Base-by-base conservation (phyloP, 1,284 basidiomycete species). In the Austropuccinia psidii region DNA sequence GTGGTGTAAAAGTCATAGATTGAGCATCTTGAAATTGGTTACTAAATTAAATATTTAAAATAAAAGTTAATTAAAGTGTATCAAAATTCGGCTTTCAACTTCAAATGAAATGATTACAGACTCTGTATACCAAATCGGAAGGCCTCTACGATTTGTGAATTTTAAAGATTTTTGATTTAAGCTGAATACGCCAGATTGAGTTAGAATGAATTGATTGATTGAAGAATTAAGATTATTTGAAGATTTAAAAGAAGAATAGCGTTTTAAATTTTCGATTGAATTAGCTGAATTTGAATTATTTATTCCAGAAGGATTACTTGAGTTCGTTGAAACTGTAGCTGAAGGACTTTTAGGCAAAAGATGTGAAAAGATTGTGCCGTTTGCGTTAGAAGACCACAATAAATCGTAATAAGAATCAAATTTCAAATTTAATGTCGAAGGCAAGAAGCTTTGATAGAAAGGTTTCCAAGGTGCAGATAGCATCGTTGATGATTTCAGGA, bases 371-470 rank as follows among this genome's bases (percentile, higher is more conserved):
- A 96, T 85, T 75, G 85, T 84, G 7, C 95, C 94, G 45, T 86
- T 82, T 67, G 87, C 86, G 21, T 86, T 85, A 54, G 93, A 94
- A 58, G 89, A 85, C 93, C 93, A 96, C 43, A 98, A 83, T 15
- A 90, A 86, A 81, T 97, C 93, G 1, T 90, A 89, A 50, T 90
- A 88, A 6, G 91, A 89, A 82, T 98, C 94, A 80, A 98, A 93
- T 3, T 88, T 86, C 74, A 97, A 84, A 0, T 89, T 85, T 24
- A 89, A 57, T 19, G 47, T 35, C 24, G 55, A 39, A 29, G 61
- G 61, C 17, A 74, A 17, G 54, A 74, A 74, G 19, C 52, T 66
- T 29, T 31, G 55, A 9, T 29, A 37, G 62, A 57, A 66, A 4
- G 72, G 41, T 43, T 58, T 50, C 72, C 72, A 74, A 19, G 65